Base-by-base conservation (phyloP, 306 rosid genomes). In the Prinsepia uniflora region DNA sequence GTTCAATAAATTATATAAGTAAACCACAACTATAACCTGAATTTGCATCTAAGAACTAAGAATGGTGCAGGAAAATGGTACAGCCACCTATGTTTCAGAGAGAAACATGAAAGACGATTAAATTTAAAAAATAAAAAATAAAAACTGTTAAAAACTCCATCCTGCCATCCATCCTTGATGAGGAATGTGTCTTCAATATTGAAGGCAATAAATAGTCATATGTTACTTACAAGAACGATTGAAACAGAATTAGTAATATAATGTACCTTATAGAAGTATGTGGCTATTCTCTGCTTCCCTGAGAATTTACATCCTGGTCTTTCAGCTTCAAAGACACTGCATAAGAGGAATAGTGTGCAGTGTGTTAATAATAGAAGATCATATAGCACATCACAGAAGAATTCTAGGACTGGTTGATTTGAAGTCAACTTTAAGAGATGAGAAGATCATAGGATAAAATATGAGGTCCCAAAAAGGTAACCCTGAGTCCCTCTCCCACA, bases 291-390 rank as follows among this genome's bases (percentile, higher is more conserved):
- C 80, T 92, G 98, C 82, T 72, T 76, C 40, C 7, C 58, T 2
- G 98, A 73, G 82, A 92, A 90, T 68, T 45, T 90, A 74, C 93
- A 86, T 72, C 98, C 98, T 0, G 98, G 96, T 69, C 96, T 86
- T 92, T 90, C 82, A 62, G 93, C 96, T 84, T 92, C 96, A 52
- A 92, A 92, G 74, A 92, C 98, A 74, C 98, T 92, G 87, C 91
- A 86, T 58, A 54, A n/a, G 75, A 70, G 54, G 60, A 47, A 77
- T 7, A 63, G 63, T 59, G 39, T 62, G 1, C 41, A 7, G 13
- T 54, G 56, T 52, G 39, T 39, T 50, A 47, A 13, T 67, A 42
- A 56, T 8, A 17, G 6, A 14, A 22, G 47, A 66, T 48, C 40
- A 40, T 41, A 10, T 19, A n/a, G 48, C 17, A 8, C 12, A 55